A percentile compares a stretch with the other conserved stretches of the same genome.
phyloP scores from a whole-genome alignment of 2,329 filamentous ascomycete species.

The Dissoconium aciculare region DNA sequence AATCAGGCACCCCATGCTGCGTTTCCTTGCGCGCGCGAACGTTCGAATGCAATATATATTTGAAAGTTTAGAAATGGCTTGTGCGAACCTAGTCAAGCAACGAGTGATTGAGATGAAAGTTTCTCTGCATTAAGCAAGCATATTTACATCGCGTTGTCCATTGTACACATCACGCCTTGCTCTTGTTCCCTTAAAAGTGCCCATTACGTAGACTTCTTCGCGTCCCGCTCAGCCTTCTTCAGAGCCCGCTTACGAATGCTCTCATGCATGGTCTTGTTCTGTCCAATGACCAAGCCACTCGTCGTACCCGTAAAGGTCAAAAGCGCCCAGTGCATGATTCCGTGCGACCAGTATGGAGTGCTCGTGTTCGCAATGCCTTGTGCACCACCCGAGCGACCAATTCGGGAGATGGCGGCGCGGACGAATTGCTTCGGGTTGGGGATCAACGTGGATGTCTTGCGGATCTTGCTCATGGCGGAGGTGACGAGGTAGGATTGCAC shows the following conservation, averaged over 20 bases:
- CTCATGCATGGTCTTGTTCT: conserved; percentile 60
- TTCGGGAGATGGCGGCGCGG: conserved; percentile 57
- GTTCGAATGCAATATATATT: no score
- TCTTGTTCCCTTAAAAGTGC: no score
- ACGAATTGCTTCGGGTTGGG: conserved; percentile 77
- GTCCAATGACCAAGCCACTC: conserved; percentile 40
- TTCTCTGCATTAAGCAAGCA: no score
- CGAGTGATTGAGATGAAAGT: no score
- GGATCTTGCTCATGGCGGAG: conserved; percentile 93
- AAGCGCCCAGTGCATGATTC: conserved; percentile 71
- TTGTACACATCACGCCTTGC: no score
- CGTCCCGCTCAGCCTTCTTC: conserved; percentile 68
- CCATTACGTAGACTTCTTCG: conserved; percentile 61
- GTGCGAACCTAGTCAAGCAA: no score
- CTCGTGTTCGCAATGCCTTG: conserved; percentile 70
- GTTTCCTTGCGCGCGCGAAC: no score
- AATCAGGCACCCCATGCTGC: no score
- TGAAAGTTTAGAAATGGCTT: no score
- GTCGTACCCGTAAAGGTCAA: conserved; percentile 45
- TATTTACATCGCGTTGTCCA: no score
- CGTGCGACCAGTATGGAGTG: conserved; percentile 88
- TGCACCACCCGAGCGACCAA: conserved; percentile 62
- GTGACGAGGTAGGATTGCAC: conserved; percentile 87
- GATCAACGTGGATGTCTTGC: conserved; percentile 59
- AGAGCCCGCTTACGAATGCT: conserved; percentile 70